Evolutionary conservation across 192 early-diverging fungal genomes (phyloP), one percentile per base, ranked within the genome.

Genomic region (Thoreauomyces humboldtii): DNA sequence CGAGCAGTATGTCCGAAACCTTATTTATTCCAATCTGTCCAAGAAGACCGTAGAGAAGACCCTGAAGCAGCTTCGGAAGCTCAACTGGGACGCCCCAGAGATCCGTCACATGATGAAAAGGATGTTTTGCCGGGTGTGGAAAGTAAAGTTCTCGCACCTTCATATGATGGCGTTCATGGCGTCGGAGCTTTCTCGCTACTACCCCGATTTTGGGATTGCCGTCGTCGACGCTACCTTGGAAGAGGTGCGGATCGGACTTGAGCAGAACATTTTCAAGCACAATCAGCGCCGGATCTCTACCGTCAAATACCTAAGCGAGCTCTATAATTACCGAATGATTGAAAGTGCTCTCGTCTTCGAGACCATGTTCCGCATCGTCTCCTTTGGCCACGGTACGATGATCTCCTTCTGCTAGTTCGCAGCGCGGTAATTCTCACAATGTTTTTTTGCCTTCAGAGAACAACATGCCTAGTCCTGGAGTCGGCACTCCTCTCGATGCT

Each of bases 121-220:
- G 46, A 77, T 87, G 36, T 98, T 99, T 55, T 80, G 81, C 57
- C 96, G 98, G 64, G 77, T 92, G 22, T 95, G 92, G 93, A 95
- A 96, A 73, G 81, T 98, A 56, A 94, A 94, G 69, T 92, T 87
- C 67, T 83, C 87, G 52, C 91, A 95, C 56, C 76, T 98, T 29
- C 85, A 90, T 38, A 65, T 93, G 53, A 78, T 93, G 69, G 91
- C 94, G 4, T 92, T 88, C 70, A 65, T 95, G 12, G 86, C 87
- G 0, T 83, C 79, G 12, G 90, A 90, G 24, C 77, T 98, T 46
- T 79, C 87, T 21, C 78, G 83, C 15, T 87, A 89, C 61, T 88
- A 98, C 57, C 88, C 94, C 15, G 87, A 86, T 36, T 94, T 99
- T 80, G 91, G 90, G 5, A 80, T 96, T 2, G 69, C 78, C n/a